Conservation (phyloP, 371 early-diverging fungal species). For the Lichtheimia ramosa region DNA sequence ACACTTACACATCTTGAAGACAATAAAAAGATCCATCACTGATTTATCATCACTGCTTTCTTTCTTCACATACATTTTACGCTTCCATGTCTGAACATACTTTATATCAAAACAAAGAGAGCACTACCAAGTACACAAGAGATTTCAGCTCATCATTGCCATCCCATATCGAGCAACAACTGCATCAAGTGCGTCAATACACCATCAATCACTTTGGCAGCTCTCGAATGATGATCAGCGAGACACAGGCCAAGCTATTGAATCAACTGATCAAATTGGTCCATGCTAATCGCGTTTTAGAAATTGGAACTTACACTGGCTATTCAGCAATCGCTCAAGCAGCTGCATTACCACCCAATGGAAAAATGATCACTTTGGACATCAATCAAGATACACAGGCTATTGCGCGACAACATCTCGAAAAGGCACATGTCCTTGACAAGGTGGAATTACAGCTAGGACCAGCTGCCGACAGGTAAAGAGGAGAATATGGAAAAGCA, state of each 20-base stretch:
- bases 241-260: conserved; percentile 19
- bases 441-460: conserved; percentile 24
- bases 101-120: too few relatives aligned
- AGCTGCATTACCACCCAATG: conserved; percentile 35
- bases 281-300: conserved; percentile 41
- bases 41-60: too few relatives aligned
- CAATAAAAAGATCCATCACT: too few relatives aligned
- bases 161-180: too few relatives aligned
- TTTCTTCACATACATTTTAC: too few relatives aligned
- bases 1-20: too few relatives aligned
- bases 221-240: not conserved
- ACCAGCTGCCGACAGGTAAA: not conserved
- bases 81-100: too few relatives aligned
- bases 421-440: conserved; percentile 9
- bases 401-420: conserved; percentile 36
- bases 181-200: too few relatives aligned
- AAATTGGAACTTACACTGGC: conserved; percentile 67
- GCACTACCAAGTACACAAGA: too few relatives aligned
- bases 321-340: conserved; percentile 60
- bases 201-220: too few relatives aligned
- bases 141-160: too few relatives aligned
- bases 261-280: conserved; percentile 35
- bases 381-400: conserved; percentile 34
- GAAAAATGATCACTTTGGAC: conserved; percentile 46
- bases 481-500: too few relatives aligned